Evolutionary conservation across 805 yeast species (phyloP).

Genomic region (Lipomyces oligophaga): DNA sequence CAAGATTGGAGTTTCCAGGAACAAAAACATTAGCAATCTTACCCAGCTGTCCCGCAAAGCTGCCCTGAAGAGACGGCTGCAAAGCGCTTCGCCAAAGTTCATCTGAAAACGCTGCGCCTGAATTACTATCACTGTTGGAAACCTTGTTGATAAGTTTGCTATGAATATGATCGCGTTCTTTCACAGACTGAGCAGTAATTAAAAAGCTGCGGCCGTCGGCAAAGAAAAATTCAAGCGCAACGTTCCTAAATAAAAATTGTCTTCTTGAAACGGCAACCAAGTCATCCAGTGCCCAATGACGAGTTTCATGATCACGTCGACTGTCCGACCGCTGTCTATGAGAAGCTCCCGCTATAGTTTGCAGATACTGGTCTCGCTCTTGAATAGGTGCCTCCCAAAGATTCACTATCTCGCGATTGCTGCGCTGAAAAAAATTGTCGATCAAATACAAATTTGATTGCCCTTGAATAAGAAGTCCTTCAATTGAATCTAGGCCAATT

Average conservation of each 20-base stretch:
- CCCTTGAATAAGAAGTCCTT: conserved; percentile 72
- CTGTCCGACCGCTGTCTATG: conserved; percentile 23
- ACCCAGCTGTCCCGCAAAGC: conserved; percentile 39
- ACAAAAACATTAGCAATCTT: conserved; percentile 49
- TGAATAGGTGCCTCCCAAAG: conserved; percentile 59
- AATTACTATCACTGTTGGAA: conserved; percentile 36
- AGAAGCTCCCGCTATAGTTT: conserved; percentile 51
- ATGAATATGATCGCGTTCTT: conserved; percentile 56
- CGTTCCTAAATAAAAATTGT: conserved; percentile 72
- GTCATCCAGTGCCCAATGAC: conserved; percentile 55
- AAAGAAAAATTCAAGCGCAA: conserved; percentile 75
- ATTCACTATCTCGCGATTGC: conserved; percentile 57
- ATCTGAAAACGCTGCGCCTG: conserved; percentile 34
- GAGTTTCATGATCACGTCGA: conserved; percentile 24
- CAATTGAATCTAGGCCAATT: conserved; percentile 70
- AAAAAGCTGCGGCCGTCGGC: conserved; percentile 67
- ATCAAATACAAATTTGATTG: conserved; percentile 60
- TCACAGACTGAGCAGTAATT: conserved; percentile 56
- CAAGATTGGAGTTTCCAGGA: conserved; percentile 38
- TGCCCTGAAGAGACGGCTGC: conserved; percentile 27
- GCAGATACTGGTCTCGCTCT: conserved; percentile 65
- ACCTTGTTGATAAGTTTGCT: conserved; percentile 48
- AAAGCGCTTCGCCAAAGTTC: conserved; percentile 23
- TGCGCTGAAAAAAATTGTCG: conserved; percentile 58
- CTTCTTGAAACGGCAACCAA: conserved; percentile 66